Evolutionary conservation across 139 green algal species (phyloP), one percentile per base, ranked within the genome.

Genomic region (Tetratostichococcus sp.): DNA sequence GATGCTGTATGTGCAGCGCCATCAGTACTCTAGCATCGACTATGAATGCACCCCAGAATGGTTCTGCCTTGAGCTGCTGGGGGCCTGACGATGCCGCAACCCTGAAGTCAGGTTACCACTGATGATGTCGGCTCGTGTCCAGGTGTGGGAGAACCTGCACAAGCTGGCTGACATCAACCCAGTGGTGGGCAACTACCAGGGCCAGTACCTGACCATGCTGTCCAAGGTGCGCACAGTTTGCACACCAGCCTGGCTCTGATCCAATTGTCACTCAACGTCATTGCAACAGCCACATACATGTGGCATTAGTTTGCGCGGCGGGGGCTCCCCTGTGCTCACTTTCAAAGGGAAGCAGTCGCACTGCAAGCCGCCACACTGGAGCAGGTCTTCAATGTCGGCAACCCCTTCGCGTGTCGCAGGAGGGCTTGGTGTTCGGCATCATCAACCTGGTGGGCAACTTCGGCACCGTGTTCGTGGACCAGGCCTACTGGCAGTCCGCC

Each of bases 401-500:
- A n/a, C n/a, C n/a, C n/a, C n/a, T n/a, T n/a, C n/a, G n/a, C n/a
- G n/a, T n/a, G n/a, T 26, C 50, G 50, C 50, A 62, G 70, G 86
- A 86, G 22, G 94, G 94, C 43, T 65, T 98, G 67, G 89, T 98
- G 81, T 98, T 98, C 65, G 94, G 94, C 34, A 90, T 98, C 78
- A 98, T 98, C 89, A 98, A 98, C 86, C 28, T 68, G 62, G 71
- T 57, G 65, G 93, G 93, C 73, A 94, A 94, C 88, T 97, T 97
- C 75, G 93, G 94, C 71, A 98, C 94, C 1, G 93, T 98, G 28
- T 97, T 96, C 73, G 87, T 93, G 17, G 93, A 97, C 75, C 90
- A 95, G 80, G 75, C 72, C 65, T 89, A 87, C 79, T 89, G 68
- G 72, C 86, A 94, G 86, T 87, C 85, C 65, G 93, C 93, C 86